Percentiles rank a stretch among this genome's conserved stretches.
These are phyloP conservation scores for Apiospora hydei DNA, from an alignment of 2,329 filamentous ascomycete genomes.

Conservation along the genomic window DNA sequence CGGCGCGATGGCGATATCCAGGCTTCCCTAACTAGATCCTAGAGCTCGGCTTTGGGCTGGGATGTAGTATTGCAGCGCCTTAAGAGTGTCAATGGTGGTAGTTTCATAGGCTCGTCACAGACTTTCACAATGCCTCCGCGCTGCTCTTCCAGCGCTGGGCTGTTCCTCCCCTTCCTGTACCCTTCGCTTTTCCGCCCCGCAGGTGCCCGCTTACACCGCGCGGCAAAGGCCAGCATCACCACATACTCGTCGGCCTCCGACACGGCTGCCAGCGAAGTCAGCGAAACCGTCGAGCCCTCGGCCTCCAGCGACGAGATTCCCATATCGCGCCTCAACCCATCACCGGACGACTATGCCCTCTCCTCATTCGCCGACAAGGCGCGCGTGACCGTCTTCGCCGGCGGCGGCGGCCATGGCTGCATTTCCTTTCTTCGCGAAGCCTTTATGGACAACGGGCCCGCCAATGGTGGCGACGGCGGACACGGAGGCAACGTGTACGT, in stretches of 20 bases:
- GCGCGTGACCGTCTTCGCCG: conserved; percentile 77
- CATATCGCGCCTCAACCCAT: conserved; percentile 75
- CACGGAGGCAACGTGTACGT: conserved; percentile 93
- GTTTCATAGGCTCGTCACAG: conserved; percentile 2
- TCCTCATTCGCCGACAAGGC: conserved; percentile 90
- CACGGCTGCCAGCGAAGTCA: conserved; percentile 25
- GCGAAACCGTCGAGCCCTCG: conserved; percentile 35
- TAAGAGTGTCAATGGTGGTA: not conserved
- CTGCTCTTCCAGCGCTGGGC: conserved; percentile 45
- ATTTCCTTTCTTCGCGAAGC: conserved; percentile 94
- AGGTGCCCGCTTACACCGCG: conserved; percentile 8
- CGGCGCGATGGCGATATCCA: conserved; percentile 3
- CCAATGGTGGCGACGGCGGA: conserved; percentile 94
- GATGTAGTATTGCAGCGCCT: not conserved
- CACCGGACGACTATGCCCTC: conserved; percentile 82
- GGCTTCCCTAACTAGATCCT: not conserved
- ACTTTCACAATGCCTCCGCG: conserved; percentile 49
- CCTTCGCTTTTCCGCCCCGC: conserved; percentile 49
- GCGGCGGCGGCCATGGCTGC: conserved; percentile 87
- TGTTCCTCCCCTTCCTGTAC: conserved; percentile 59
- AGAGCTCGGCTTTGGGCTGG: conserved; percentile 24
- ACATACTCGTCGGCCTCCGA: conserved; percentile 32
- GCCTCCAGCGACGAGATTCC: conserved; percentile 47
- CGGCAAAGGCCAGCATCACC: conserved; percentile 38
- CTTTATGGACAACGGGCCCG: conserved; percentile 85